phyloP scores from a whole-genome alignment of 1,284 basidiomycete species.

The Marasmius tenuissimus region DNA sequence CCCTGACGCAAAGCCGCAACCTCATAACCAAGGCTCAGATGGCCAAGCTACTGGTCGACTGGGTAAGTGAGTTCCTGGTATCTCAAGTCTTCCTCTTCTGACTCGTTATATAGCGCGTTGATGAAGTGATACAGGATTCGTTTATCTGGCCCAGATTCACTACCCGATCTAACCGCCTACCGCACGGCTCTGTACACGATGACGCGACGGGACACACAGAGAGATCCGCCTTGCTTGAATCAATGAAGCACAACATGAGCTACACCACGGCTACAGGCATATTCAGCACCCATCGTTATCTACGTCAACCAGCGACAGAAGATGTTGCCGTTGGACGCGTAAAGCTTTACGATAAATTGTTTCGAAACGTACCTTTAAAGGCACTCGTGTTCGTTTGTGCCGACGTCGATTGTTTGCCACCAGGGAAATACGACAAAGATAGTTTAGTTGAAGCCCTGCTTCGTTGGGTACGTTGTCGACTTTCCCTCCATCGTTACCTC shows the following conservation, averaged over 20 bases:
- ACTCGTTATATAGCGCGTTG: neutral
- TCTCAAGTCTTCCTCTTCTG: neutral
- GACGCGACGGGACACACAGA: neutral
- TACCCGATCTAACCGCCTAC: neutral
- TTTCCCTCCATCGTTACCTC: neutral
- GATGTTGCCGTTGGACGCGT: too few relatives aligned
- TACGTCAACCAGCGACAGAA: conserved; percentile 3
- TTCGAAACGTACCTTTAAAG: neutral
- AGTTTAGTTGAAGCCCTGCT: conserved; percentile 1
- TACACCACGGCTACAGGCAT: conserved; percentile 3
- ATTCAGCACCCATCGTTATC: conserved; percentile 3
- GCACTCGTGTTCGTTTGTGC: conserved; percentile 5
- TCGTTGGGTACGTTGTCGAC: conserved; percentile 1
- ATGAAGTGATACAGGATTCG: neutral
- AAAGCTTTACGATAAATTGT: neutral
- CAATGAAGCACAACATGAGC: conserved; percentile 1
- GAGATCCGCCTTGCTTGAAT: neutral
- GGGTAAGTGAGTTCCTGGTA: neutral
- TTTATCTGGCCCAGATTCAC: neutral
- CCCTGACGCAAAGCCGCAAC: too few relatives aligned
- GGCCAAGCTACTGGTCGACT: neutral
- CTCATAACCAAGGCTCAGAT: neutral
- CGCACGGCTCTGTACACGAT: neutral
- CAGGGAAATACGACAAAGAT: neutral
- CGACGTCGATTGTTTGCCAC: conserved; percentile 4